phyloP scores from a whole-genome alignment of 176 grass and related monocot species.

The Oryza longistaminata region DNA sequence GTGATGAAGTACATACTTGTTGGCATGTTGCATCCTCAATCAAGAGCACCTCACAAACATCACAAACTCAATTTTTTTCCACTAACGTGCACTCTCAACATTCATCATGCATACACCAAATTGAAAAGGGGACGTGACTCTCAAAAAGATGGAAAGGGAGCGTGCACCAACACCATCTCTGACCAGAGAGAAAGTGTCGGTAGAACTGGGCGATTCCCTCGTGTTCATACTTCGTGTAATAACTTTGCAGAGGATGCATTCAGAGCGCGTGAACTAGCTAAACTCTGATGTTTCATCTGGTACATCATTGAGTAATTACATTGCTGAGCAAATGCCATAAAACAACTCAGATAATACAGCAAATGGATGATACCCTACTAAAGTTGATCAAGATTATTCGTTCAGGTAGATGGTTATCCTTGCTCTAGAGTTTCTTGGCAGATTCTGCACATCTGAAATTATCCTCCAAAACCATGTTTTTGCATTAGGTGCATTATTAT shows the following conservation, averaged over 20 bases:
- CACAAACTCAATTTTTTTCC: not conserved
- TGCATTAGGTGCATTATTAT: constrained; percentile 39
- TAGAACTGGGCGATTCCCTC: constrained; percentile 9
- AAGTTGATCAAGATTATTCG: constrained; percentile 30
- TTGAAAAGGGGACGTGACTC: constrained; percentile 19
- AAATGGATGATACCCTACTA: not conserved
- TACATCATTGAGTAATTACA: constrained; percentile 15
- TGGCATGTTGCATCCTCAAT: constrained; percentile 3
- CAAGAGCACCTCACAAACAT: constrained; percentile 19
- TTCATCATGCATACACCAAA: constrained; percentile 37
- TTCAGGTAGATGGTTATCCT: not conserved
- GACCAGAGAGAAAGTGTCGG: constrained; percentile 26
- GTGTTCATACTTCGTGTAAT: constrained; percentile 18
- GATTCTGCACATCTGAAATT: constrained; percentile 16
- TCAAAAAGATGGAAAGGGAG: constrained; percentile 45
- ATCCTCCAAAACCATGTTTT: constrained; percentile 34
- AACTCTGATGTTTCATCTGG: not conserved
- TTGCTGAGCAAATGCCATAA: constrained; percentile 17
- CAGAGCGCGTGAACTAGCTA: constrained; percentile 16
- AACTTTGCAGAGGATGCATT: constrained; percentile 5
- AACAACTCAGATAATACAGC: not conserved
- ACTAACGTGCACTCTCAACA: constrained; percentile 19
- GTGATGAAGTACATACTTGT: not conserved
- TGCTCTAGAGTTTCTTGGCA: constrained; percentile 1
- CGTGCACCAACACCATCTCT: constrained; percentile 33